phyloP scores from a whole-genome alignment of 345 rosid genomes.

The Punica granatum region DNA sequence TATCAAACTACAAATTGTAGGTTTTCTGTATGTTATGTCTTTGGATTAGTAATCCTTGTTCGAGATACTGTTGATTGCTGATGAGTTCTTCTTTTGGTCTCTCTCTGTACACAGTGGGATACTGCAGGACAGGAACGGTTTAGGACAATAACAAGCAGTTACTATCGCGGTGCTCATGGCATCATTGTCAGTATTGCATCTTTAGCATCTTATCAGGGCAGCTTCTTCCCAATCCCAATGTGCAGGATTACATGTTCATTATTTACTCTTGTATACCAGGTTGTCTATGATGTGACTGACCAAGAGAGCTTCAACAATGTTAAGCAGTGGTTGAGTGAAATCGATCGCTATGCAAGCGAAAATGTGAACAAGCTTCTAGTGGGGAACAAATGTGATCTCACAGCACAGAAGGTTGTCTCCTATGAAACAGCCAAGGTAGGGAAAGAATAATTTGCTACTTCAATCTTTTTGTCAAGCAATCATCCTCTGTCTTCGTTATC shows the following conservation, averaged over 20 bases:
- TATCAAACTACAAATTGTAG: constrained; percentile 65
- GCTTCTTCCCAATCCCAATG: not conserved
- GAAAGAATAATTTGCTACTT: not conserved
- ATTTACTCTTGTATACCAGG: constrained; percentile 24
- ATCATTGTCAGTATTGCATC: constrained; percentile 38
- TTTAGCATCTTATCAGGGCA: not conserved
- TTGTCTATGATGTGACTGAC: constrained; percentile 76
- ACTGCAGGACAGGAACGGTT: constrained; percentile 86
- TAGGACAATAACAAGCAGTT: constrained; percentile 76
- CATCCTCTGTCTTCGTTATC: not conserved
- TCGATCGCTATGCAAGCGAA: constrained; percentile 72
- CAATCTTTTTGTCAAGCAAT: not conserved
- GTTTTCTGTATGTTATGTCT: constrained; percentile 8
- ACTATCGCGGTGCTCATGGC: constrained; percentile 80
- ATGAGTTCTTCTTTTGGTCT: constrained; percentile 5
- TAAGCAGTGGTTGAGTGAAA: constrained; percentile 73
- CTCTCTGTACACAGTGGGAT: constrained; percentile 51
- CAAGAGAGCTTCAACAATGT: constrained; percentile 84
- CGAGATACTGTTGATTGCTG: not conserved
- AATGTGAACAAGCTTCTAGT: constrained; percentile 75
- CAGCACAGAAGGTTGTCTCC: constrained; percentile 64
- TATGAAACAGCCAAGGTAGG: constrained; percentile 66
- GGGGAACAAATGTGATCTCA: constrained; percentile 68
- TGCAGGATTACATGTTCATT: not conserved
- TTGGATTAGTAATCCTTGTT: not conserved